Base-by-base conservation (phyloP, 495 filamentous ascomycete genomes). In the Trichoderma virens region DNA sequence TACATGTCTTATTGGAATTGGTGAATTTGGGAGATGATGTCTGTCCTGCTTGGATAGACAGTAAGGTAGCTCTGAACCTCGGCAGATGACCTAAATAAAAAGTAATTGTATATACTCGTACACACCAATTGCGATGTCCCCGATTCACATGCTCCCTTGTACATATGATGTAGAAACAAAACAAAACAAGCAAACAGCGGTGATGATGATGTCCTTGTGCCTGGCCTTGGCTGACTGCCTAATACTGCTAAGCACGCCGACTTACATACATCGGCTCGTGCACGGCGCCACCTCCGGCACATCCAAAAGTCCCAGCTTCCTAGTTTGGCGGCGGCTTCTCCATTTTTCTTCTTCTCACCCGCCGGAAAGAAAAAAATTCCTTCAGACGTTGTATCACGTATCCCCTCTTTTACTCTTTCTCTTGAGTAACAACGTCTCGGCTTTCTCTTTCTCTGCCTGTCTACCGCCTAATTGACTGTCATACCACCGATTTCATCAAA, bases 291-390 rank as follows among this genome's bases (percentile, higher is more conserved):
- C 45, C 45, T 51, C 45, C n/a, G 45, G 45, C 45, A 51, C 45
- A n/a, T 6, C 30, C 51, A 56, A 56, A 56, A 56, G 51, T 56
- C 51, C 51, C 51, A 56, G 51, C 51, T 56, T 56, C 51, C 51
- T 56, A 56, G 25, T 56, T 16, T 23, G 51, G 45, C 45, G 23
- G 7, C 20, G 34, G 34, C 13, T 13, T 28, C 51, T 28, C 51
- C 51, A 30, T 28, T 56, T 56, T 56, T 35, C 34, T 45, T 56
- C 7, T 51, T 4, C 7, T 25, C 45, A 41, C 38, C 34, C 38
- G 18, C 14, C 38, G 11, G 34, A 18, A 41, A 18, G 9, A 41
- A 41, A 41, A 11, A 41, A 13, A 41, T 14, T 0, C 11, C 18
- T 16, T 41, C 38, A 11, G 18, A 16, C 38, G 38, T 11, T 14